Evolutionary conservation across 208 protist genomes (phyloP).

Genomic region (Trypanosoma vivax): DNA sequence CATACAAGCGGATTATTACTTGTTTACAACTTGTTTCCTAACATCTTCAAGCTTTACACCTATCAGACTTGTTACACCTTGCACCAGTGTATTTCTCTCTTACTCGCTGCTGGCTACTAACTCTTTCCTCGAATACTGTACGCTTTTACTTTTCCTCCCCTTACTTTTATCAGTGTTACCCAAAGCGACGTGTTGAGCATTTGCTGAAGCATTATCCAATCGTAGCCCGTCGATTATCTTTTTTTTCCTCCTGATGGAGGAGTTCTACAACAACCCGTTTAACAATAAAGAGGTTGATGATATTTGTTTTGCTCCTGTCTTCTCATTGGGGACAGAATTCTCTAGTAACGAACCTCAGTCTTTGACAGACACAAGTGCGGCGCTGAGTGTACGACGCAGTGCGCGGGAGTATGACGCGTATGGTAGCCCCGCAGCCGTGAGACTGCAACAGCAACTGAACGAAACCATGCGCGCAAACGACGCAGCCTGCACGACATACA

Average conservation of each 20-base stretch:
- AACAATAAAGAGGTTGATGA: conserved; percentile 38
- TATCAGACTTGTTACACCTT: no score
- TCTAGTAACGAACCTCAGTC: neutral
- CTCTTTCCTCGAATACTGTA: no score
- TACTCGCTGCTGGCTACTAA: no score
- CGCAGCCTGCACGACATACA: conserved; percentile 25
- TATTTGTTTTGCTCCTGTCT: conserved; percentile 26
- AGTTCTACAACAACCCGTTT: conserved; percentile 70
- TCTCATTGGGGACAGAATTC: neutral
- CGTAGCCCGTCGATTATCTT: no score
- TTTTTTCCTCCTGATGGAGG: conserved; percentile 13
- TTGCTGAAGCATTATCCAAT: no score
- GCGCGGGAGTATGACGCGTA: neutral
- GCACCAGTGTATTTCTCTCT: no score
- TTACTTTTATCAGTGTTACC: no score
- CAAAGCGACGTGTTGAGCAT: no score
- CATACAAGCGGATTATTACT: no score
- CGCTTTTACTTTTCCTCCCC: no score
- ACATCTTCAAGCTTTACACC: no score
- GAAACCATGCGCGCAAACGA: conserved; percentile 15
- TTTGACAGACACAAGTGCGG: neutral
- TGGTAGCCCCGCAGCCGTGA: neutral
- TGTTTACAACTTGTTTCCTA: no score
- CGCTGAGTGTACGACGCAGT: neutral
- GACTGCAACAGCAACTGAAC: conserved; percentile 18